Base-by-base conservation (phyloP, 495 filamentous ascomycete species). In the Penicillium waksmanii region DNA sequence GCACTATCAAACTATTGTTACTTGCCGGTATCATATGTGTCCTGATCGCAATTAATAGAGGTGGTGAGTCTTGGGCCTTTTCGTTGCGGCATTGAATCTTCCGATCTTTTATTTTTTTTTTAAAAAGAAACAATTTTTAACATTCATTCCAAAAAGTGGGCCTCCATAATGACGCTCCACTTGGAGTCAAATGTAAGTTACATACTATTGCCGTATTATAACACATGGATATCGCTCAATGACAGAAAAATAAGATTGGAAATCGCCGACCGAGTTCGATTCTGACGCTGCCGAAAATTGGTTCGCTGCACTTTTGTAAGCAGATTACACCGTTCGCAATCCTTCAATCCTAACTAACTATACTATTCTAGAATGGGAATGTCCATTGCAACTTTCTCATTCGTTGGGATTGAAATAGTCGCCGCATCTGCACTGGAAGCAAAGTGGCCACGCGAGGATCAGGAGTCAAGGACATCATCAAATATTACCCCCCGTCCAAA, bases 371-470 rank as follows among this genome's bases (percentile, higher is more conserved):
- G 77, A 38, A 72, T 75, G 46, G 66, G 72, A 3, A 71, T 82
- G n/a, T 78, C 79, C 0, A 67, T 77, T 2, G 74, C 76, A 38
- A 69, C 71, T 3, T 82, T 79, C 40, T 67, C 73, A 42, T 83
- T 73, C 57, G 65, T 79, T 34, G 78, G 80, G 0, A 68, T 82
- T 21, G 81, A 83, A 51, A 68, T 77, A 23, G 59, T 77, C 8
- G 70, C 77, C 0, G 73, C 78, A 1, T 76, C 77, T 13, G 80
- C 79, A 3, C 73, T 82, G 23, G 81, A 83, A 70, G 78, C 77
- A 13, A 50, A 54, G 46, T 53, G 25, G 51, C 53, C 54, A 33
- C 25, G 36, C 11, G 8, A 52, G 12, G 8, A n/a, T 33, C 17
- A 33, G 25, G 9, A 36, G 3, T 25, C 33, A 17, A 33, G 49